Conservation (phyloP, 768 basidiomycete genomes). For the Auriscalpium vulgare region DNA sequence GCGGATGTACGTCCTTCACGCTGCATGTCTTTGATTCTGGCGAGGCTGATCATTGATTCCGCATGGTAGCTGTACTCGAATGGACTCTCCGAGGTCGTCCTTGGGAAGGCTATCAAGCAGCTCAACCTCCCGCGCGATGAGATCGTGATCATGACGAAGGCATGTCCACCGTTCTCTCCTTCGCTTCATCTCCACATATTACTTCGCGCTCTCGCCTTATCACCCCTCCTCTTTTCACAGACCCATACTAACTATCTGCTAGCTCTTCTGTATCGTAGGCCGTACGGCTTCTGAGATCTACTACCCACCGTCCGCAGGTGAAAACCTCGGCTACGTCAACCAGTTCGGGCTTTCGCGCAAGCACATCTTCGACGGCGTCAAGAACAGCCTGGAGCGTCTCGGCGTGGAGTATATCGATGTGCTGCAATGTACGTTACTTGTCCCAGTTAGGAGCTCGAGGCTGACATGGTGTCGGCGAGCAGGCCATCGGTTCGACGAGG, state of each 20-base stretch:
- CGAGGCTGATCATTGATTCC: neutral
- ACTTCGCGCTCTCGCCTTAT: neutral
- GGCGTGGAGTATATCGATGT: conserved; percentile 41
- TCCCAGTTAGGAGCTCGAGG: neutral
- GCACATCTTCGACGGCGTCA: conserved; percentile 42
- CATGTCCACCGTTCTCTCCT: neutral
- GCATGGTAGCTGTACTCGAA: conserved; percentile 17
- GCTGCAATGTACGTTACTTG: conserved; percentile 25
- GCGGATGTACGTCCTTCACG: conserved; percentile 10
- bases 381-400: conserved; percentile 31
- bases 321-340: conserved; percentile 23
- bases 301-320: conserved; percentile 27
- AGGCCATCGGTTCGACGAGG: conserved; percentile 20
- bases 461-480: conserved; percentile 4
- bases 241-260: no score
- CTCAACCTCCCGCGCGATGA: conserved; percentile 28
- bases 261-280: neutral
- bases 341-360: conserved; percentile 22
- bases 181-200: no score
- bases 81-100: conserved; percentile 25
- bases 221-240: neutral
- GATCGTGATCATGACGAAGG: conserved; percentile 12
- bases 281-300: conserved; percentile 14
- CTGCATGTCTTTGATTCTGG: neutral
- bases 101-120: conserved; percentile 30